Evolutionary conservation across 2,329 filamentous ascomycete genomes (phyloP).

Genomic region (Aureobasidium lini): DNA sequence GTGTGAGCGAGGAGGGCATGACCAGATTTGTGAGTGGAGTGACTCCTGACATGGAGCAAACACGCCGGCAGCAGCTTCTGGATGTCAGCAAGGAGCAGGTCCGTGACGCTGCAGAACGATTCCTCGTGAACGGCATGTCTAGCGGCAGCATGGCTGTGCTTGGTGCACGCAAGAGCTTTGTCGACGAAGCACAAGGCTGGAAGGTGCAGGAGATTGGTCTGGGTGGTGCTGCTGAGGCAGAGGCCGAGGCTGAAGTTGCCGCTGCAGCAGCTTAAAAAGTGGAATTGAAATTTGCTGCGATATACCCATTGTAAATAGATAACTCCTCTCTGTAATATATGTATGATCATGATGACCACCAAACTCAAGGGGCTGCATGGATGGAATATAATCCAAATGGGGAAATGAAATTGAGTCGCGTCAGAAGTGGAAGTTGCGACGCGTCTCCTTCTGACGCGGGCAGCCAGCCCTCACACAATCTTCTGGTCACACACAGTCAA

Average conservation of each 20-base stretch:
- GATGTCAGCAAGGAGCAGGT: constrained; percentile 80
- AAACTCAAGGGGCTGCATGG: background rate
- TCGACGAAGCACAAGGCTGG: constrained; percentile 58
- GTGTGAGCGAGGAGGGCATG: constrained; percentile 84
- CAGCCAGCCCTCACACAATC: background rate
- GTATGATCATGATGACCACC: background rate
- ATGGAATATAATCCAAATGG: background rate
- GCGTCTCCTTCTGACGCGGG: constrained; percentile 9
- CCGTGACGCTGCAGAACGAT: constrained; percentile 70
- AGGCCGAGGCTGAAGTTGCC: constrained; percentile 22
- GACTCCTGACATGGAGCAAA: constrained; percentile 82
- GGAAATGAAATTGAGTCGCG: constrained; percentile 7
- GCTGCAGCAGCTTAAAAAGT: constrained; percentile 4
- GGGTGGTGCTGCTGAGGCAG: constrained; percentile 22
- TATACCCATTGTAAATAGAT: constrained; percentile 16
- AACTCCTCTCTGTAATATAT: constrained; percentile 13
- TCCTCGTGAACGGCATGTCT: constrained; percentile 50
- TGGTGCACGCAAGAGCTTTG: constrained; percentile 76
- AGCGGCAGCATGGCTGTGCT: constrained; percentile 65
- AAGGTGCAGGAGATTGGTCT: constrained; percentile 66
- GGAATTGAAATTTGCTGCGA: background rate
- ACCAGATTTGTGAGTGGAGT: constrained; percentile 76
- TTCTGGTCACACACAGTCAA: background rate
- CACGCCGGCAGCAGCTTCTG: constrained; percentile 71
- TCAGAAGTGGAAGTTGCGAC: constrained; percentile 1